Base-by-base conservation (phyloP, 192 early-diverging fungal genomes). In the Dimargaris cristalligena region DNA sequence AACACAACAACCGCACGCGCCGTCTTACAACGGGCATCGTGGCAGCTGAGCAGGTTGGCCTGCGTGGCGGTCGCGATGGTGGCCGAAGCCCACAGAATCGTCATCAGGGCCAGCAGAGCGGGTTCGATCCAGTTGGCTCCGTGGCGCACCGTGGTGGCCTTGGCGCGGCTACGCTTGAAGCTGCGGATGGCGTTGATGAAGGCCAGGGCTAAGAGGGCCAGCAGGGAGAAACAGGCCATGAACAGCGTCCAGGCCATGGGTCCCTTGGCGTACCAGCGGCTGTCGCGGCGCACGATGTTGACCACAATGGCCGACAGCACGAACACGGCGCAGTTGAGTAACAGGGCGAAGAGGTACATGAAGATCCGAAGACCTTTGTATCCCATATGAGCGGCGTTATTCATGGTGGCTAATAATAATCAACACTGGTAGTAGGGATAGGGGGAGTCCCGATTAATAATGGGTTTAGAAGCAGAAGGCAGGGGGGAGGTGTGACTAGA, bases 161-260 rank as follows among this genome's bases (percentile, higher is more conserved):
- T 20, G 34, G 55, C 34, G 26, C 55, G 55, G 2, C 26, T 31
- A n/a, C 33, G 55, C 10, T 23, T 22, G n/a, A 34, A 32, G 0
- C 4, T 23, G 23, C 55, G 55, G 22, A 57, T 34, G 20, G n/a
- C 3, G 55, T n/a, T 57, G 14, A 57, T 10, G 33, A 57, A n/a
- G 13, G 3, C n/a, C 33, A 57, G 55, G 28, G 14, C 34, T 23
- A 57, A n/a, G 28, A 57, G 16, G 28, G 33, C 20, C 34, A 57
- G 13, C 20, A 57, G 38, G 14, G 55, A 20, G 33, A 57, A n/a
- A 26, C 55, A 57, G 55, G 34, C 20, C 55, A 57, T 57, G 32
- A 57, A 57, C 33, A 57, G 55, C 11, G 55, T n/a, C 55, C 55
- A 57, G 34, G 32, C 33, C 55, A 25, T 16, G 55, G 55, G 55